Evolutionary conservation across 192 early-diverging fungal species (phyloP), one percentile per base, ranked within the genome.

Genomic region (Gamsiella multidivaricata): DNA sequence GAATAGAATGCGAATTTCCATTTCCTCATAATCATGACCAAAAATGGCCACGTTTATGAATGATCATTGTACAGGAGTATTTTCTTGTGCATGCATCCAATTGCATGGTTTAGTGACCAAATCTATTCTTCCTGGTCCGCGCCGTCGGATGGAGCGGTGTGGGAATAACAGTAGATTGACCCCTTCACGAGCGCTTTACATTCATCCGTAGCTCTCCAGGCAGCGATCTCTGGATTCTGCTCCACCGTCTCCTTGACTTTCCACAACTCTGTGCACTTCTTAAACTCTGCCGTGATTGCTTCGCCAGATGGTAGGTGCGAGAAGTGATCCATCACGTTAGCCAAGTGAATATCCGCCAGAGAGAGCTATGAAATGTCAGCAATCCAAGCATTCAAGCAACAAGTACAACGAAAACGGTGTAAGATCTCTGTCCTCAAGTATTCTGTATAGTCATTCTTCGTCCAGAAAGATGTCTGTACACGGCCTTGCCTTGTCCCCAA

Each of bases 311-410:
- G 66, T 11, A 78, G 61, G 5, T 68, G 60, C 7, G 65, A 56
- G 31, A 78, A 69, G 29, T 78, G 66, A 25, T 60, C 58, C 23
- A 76, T 61, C 0, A 60, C 33, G 20, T 68, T 76, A n/a, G 43
- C 73, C 18, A 68, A n/a, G 28, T 61, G 73, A 6, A 68, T 55
- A 28, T 76, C 58, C 7, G 73, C 73, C 12, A 76, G 37, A 0
- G 59, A 61, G 22, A 67, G 33, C 72, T 75, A 47, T 33, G 0
- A n/a, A n/a, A n/a, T n/a, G n/a, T n/a, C n/a, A n/a, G n/a, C n/a
- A n/a, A n/a, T n/a, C n/a, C n/a, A n/a, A n/a, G n/a, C n/a, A n/a
- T n/a, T n/a, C n/a, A n/a, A n/a, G n/a, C n/a, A n/a, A n/a, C n/a
- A n/a, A n/a, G n/a, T n/a, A n/a, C n/a, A n/a, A n/a, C n/a, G n/a